These are phyloP conservation scores for Albifimbria verrucaria DNA, from an alignment of 2,329 filamentous ascomycete species.

Conservation along the genomic window DNA sequence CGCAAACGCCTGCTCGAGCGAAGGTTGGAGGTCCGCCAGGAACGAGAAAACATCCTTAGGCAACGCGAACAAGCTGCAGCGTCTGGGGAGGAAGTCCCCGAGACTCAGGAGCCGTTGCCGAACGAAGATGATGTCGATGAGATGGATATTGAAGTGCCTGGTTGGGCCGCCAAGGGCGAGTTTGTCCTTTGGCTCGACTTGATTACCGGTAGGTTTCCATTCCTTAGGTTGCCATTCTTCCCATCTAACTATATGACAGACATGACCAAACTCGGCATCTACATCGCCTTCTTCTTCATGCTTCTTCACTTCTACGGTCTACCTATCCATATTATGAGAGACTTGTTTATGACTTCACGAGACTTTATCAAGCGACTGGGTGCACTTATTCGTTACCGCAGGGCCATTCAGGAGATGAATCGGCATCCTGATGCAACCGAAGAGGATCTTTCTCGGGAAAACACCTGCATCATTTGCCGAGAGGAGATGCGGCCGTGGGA, in stretches of 20 bases:
- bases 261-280: slow-evolving; percentile 86
- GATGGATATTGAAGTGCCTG: slow-evolving; percentile 90
- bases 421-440: slow-evolving; percentile 85
- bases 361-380: slow-evolving; percentile 89
- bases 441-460: slow-evolving; percentile 80
- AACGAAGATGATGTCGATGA: slow-evolving; percentile 79
- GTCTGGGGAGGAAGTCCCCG: slow-evolving; percentile 56
- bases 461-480: slow-evolving; percentile 95
- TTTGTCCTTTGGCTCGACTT: slow-evolving; percentile 89
- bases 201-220: slow-evolving; percentile 59
- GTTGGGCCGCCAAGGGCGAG: slow-evolving; percentile 94
- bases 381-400: slow-evolving; percentile 85
- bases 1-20: slow-evolving; percentile 64
- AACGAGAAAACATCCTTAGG: slow-evolving; percentile 49
- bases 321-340: slow-evolving; percentile 93
- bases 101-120: slow-evolving; percentile 48
- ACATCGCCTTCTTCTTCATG: slow-evolving; percentile 88
- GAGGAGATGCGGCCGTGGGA: slow-evolving; percentile 91
- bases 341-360: slow-evolving; percentile 89
- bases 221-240: slow-evolving; percentile 2
- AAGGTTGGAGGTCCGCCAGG: slow-evolving; percentile 62
- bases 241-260: slow-evolving; percentile 47
- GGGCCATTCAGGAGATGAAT: slow-evolving; percentile 93
- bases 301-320: slow-evolving; percentile 91
- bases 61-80: slow-evolving; percentile 46